phyloP scores from a whole-genome alignment of 257 asterid genomes.

The Coffea eugenioides region DNA sequence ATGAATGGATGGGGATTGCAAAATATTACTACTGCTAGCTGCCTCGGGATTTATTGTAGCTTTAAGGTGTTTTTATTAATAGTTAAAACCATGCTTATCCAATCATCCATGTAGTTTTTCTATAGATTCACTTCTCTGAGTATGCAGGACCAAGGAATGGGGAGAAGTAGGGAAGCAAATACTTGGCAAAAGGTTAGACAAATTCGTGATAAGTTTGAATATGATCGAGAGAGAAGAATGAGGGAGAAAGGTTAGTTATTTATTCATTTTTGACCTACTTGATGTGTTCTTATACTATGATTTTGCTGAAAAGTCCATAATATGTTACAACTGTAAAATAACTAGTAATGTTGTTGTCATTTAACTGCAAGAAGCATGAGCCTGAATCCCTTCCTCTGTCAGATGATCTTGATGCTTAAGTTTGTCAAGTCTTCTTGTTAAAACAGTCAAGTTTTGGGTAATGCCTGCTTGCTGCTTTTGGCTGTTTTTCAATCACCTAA shows the following conservation, averaged over 20 bases:
- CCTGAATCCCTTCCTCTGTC: background rate
- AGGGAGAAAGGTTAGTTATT: conserved; percentile 65
- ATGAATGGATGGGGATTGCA: background rate
- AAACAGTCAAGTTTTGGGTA: background rate
- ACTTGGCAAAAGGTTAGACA: conserved; percentile 67
- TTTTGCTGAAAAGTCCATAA: too few relatives aligned
- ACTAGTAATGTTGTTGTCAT: background rate
- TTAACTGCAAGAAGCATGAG: too few relatives aligned
- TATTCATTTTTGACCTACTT: conserved; percentile 8
- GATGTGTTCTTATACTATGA: conserved; percentile 9
- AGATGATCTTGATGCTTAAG: background rate
- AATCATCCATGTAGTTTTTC: background rate
- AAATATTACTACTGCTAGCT: background rate
- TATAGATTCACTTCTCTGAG: background rate
- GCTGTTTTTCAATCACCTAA: background rate
- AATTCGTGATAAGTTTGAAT: conserved; percentile 90
- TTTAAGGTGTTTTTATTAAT: background rate
- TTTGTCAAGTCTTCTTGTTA: background rate
- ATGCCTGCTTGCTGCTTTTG: background rate
- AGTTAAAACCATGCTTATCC: background rate
- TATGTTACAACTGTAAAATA: background rate
- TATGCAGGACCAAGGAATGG: conserved; percentile 54
- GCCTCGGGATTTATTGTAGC: background rate
- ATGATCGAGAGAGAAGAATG: conserved; percentile 89
- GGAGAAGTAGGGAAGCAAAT: conserved; percentile 43